Conservation (phyloP, 495 filamentous ascomycete genomes). For the Xylaria nigripes region DNA sequence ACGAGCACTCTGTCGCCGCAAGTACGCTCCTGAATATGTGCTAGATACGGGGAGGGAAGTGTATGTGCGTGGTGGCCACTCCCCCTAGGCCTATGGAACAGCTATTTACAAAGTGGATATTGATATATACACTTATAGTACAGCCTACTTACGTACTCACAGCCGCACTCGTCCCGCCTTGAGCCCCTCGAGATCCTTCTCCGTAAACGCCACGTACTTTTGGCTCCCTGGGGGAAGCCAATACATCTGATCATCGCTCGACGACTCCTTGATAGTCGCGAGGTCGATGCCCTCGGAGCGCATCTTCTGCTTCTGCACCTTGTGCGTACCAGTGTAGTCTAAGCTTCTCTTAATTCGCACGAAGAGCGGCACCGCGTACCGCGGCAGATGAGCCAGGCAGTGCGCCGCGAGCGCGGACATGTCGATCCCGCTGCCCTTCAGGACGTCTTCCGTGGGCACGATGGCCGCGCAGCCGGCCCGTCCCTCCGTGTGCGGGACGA, state of each 20-base stretch:
- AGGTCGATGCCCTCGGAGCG: slow-evolving; percentile 63
- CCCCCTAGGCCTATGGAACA: too few relatives aligned
- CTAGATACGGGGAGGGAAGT: too few relatives aligned
- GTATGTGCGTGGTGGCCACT: too few relatives aligned
- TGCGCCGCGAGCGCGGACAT: slow-evolving; percentile 28
- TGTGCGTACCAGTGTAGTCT: slow-evolving; percentile 67
- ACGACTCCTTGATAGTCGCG: slow-evolving; percentile 30
- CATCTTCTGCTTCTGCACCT: slow-evolving; percentile 71
- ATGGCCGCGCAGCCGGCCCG: slow-evolving; percentile 61
- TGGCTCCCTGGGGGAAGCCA: slow-evolving; percentile 36
- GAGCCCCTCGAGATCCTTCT: slow-evolving; percentile 50
- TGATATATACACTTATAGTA: too few relatives aligned
- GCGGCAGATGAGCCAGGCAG: slow-evolving; percentile 50
- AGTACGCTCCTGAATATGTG: too few relatives aligned
- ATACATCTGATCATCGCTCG: slow-evolving; percentile 50
- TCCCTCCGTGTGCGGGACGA: slow-evolving; percentile 60
- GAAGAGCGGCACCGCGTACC: slow-evolving; percentile 72
- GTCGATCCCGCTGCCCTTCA: slow-evolving; percentile 10
- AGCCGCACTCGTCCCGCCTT: slow-evolving; percentile 40
- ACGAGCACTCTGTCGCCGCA: too few relatives aligned
- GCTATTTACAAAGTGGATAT: too few relatives aligned
- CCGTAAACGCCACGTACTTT: slow-evolving; percentile 50
- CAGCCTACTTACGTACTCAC: too few relatives aligned
- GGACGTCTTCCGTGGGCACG: slow-evolving; percentile 28
- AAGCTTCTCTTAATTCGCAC: slow-evolving; percentile 51